Evolutionary conservation across 2,329 filamentous ascomycete genomes (phyloP).

Genomic region (Aspergillus tubingensis): DNA sequence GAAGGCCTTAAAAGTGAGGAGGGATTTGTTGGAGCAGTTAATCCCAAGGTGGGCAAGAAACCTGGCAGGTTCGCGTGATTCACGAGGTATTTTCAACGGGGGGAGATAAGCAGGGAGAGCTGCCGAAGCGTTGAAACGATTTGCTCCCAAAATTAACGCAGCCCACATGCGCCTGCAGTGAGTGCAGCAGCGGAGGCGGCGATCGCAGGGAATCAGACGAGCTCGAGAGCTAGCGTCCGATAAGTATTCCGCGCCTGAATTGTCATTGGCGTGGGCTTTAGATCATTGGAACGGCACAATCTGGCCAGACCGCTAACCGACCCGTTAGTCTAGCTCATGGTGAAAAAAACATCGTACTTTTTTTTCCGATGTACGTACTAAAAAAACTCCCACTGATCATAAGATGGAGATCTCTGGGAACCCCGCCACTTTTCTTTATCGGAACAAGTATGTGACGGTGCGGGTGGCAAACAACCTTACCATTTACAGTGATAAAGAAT

Average conservation of each 20-base stretch:
- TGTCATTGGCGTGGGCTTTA: background rate
- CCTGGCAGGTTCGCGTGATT: slow-evolving; percentile 11
- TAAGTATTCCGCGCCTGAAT: background rate
- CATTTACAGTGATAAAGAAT: too few relatives aligned
- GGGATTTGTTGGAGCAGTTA: background rate
- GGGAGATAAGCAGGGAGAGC: slow-evolving; percentile 6
- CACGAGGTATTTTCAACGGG: background rate
- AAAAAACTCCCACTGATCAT: too few relatives aligned
- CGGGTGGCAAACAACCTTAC: too few relatives aligned
- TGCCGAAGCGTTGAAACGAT: slow-evolving; percentile 11
- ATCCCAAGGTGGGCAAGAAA: background rate
- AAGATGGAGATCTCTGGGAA: too few relatives aligned
- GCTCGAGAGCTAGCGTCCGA: slow-evolving; percentile 5
- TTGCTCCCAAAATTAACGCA: slow-evolving; percentile 16
- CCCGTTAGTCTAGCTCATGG: background rate
- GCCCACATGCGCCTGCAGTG: slow-evolving; percentile 12
- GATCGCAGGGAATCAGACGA: slow-evolving; percentile 3
- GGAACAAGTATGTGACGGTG: too few relatives aligned
- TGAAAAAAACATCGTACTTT: background rate
- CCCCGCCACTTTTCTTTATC: too few relatives aligned
- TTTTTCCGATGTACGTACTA: too few relatives aligned
- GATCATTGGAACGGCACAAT: background rate
- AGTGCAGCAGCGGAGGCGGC: slow-evolving; percentile 7
- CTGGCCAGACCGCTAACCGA: background rate
- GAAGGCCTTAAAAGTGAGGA: background rate